These are phyloP conservation scores for Xanthoconium separans DNA, from an alignment of 1,284 basidiomycete genomes.

Conservation along the genomic window DNA sequence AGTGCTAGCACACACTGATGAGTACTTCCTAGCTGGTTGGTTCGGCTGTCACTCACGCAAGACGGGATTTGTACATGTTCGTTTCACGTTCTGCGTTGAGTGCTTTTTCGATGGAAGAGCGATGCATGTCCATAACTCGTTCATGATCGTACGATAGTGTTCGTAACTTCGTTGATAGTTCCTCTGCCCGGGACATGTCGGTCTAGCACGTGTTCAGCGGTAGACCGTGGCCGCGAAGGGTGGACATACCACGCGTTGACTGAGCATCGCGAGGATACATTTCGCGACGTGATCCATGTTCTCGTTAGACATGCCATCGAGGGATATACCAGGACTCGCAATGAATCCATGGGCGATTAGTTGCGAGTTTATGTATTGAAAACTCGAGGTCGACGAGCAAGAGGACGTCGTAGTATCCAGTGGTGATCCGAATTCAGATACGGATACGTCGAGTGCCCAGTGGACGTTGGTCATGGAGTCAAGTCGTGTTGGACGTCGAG, in stretches of 20 bases:
- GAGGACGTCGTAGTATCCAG: slow-evolving; percentile 42
- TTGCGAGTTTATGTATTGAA: slow-evolving; percentile 36
- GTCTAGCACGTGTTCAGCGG: slow-evolving; percentile 45
- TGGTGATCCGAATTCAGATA: slow-evolving; percentile 43
- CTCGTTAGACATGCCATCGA: slow-evolving; percentile 43
- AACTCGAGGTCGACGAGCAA: slow-evolving; percentile 48
- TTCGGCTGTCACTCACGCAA: slow-evolving; percentile 50
- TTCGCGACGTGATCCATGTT: slow-evolving; percentile 70
- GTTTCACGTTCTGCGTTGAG: slow-evolving; percentile 73
- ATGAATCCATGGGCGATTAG: slow-evolving; percentile 65
- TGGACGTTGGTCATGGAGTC: slow-evolving; percentile 35
- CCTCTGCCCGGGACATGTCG: slow-evolving; percentile 80
- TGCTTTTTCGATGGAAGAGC: slow-evolving; percentile 52
- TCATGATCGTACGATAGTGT: slow-evolving; percentile 85
- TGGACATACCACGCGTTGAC: slow-evolving; percentile 72
- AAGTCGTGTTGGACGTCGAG: slow-evolving; percentile 9
- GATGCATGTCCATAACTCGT: slow-evolving; percentile 65
- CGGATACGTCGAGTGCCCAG: slow-evolving; percentile 43
- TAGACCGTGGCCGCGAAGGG: not conserved
- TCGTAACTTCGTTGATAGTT: slow-evolving; percentile 70
- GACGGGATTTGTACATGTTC: slow-evolving; percentile 67
- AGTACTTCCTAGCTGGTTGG: slow-evolving; percentile 1
- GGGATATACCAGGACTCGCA: slow-evolving; percentile 55
- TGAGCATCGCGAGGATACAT: slow-evolving; percentile 76
- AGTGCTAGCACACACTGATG: slow-evolving; percentile 39